phyloP scores from a whole-genome alignment of 1,284 basidiomycete genomes.

The Irpex sp. region DNA sequence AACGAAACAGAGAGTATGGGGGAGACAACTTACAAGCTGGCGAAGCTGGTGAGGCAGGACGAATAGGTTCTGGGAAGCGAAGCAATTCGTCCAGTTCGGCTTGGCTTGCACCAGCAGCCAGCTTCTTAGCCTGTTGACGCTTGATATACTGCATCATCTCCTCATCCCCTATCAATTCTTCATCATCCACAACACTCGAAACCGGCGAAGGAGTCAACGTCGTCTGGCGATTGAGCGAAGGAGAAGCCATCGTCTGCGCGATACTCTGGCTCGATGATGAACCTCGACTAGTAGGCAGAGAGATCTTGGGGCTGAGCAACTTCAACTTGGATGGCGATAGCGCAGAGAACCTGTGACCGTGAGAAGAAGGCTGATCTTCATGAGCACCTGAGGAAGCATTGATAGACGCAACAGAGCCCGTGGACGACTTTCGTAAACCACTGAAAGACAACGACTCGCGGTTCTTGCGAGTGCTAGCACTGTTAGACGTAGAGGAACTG shows the following conservation, averaged over 20 bases:
- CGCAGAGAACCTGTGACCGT: slow-evolving; percentile 68
- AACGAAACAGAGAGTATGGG: slow-evolving; percentile 6
- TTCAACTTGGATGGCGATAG: slow-evolving; percentile 82
- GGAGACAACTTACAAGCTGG: slow-evolving; percentile 60
- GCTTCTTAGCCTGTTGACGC: slow-evolving; percentile 85
- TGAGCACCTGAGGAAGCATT: slow-evolving; percentile 36
- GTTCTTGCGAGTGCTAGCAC: slow-evolving; percentile 56
- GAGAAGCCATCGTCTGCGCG: slow-evolving; percentile 54
- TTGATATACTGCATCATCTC: slow-evolving; percentile 97
- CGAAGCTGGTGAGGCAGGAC: slow-evolving; percentile 65
- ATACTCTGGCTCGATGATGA: slow-evolving; percentile 48
- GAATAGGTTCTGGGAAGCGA: slow-evolving; percentile 88
- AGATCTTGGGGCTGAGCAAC: slow-evolving; percentile 73
- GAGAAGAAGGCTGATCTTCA: slow-evolving; percentile 26
- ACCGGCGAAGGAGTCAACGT: slow-evolving; percentile 79
- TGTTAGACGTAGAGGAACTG: slow-evolving; percentile 40
- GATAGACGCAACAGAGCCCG: slow-evolving; percentile 67
- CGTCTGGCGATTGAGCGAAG: slow-evolving; percentile 69
- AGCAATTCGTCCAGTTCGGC: slow-evolving; percentile 88
- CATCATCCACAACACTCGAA: slow-evolving; percentile 78
- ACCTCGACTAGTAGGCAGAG: slow-evolving; percentile 51
- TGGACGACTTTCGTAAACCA: slow-evolving; percentile 75
- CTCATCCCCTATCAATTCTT: slow-evolving; percentile 88
- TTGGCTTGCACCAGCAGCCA: slow-evolving; percentile 79
- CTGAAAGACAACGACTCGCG: slow-evolving; percentile 76